Evolutionary conservation across 2,329 filamentous ascomycete species (phyloP).

Genomic region (Colletotrichum falcatum): DNA sequence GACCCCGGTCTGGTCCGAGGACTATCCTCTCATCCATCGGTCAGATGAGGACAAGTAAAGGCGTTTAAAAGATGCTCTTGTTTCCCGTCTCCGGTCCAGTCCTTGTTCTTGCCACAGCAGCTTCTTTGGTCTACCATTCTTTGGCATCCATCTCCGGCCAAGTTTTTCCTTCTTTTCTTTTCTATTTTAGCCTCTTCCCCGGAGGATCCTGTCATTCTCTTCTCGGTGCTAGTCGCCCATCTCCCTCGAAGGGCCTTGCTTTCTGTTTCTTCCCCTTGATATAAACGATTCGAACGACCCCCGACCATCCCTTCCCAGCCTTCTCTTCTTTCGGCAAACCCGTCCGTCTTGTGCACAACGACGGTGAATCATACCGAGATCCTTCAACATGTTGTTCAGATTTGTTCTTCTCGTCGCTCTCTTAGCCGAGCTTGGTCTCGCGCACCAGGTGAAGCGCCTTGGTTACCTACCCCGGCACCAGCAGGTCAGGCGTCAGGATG

Average conservation of each 20-base stretch:
- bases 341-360: slow-evolving; percentile 6
- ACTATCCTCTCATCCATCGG: not conserved
- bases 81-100: slow-evolving; percentile 19
- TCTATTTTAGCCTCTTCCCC: slow-evolving; percentile 19
- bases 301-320: not conserved
- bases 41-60: not conserved
- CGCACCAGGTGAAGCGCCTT: slow-evolving; percentile 25
- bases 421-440: slow-evolving; percentile 37
- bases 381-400: slow-evolving; percentile 37
- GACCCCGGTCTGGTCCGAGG: slow-evolving; percentile 9
- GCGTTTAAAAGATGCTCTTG: slow-evolving; percentile 34
- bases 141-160: slow-evolving; percentile 30
- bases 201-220: slow-evolving; percentile 39
- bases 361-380: slow-evolving; percentile 14
- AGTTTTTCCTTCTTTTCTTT: slow-evolving; percentile 19
- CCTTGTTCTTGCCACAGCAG: slow-evolving; percentile 27
- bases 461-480: slow-evolving; percentile 5
- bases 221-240: slow-evolving; percentile 40
- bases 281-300: slow-evolving; percentile 12
- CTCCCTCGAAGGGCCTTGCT: slow-evolving; percentile 39
- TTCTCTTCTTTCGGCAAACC: slow-evolving; percentile 21
- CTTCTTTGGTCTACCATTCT: slow-evolving; percentile 31
- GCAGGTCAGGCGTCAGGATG: slow-evolving; percentile 24
- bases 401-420: slow-evolving; percentile 28
- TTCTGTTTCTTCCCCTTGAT: slow-evolving; percentile 35